Conservation (phyloP, 768 basidiomycete species). For the Suillus variegatus region DNA sequence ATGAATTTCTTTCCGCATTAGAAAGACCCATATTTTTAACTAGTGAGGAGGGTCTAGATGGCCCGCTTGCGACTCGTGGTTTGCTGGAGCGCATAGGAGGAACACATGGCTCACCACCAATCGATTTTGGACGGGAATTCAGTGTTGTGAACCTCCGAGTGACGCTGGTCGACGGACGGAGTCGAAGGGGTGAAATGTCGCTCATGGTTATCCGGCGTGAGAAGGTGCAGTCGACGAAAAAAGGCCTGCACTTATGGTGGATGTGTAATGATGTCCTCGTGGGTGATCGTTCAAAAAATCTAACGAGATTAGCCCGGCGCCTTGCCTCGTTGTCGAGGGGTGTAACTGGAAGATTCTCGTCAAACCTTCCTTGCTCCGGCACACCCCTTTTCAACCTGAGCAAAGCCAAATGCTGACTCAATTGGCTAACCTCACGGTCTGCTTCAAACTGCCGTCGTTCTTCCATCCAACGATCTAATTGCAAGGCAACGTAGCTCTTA, state of each 20-base stretch:
- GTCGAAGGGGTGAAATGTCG: conserved; percentile 35
- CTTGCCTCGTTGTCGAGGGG: conserved; percentile 24
- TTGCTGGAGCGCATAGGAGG: conserved; percentile 31
- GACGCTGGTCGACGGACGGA: conserved; percentile 29
- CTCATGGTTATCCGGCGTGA: conserved; percentile 37
- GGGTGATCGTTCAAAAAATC: conserved; percentile 39
- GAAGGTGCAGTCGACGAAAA: conserved; percentile 29
- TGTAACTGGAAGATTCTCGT: conserved; percentile 20
- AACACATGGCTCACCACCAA: conserved; percentile 28
- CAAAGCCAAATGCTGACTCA: conserved; percentile 37
- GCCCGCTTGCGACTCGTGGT: conserved; percentile 20
- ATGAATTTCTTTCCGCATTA: background rate
- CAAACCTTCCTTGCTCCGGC: conserved; percentile 6
- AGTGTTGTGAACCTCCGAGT: conserved; percentile 29
- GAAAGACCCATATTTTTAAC: conserved; percentile 8
- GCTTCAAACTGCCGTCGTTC: conserved; percentile 44
- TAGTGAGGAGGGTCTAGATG: conserved; percentile 17
- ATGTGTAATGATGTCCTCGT: conserved; percentile 34
- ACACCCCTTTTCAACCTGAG: conserved; percentile 26
- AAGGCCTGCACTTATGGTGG: conserved; percentile 31
- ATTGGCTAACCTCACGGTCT: conserved; percentile 36
- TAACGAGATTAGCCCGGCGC: conserved; percentile 38
- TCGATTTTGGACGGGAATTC: conserved; percentile 26
- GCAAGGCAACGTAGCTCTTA: conserved; percentile 36
- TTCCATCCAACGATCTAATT: conserved; percentile 52